These are phyloP conservation scores for Trichosporon faecale DNA, from an alignment of 1,284 basidiomycete genomes.

Conservation along the genomic window DNA sequence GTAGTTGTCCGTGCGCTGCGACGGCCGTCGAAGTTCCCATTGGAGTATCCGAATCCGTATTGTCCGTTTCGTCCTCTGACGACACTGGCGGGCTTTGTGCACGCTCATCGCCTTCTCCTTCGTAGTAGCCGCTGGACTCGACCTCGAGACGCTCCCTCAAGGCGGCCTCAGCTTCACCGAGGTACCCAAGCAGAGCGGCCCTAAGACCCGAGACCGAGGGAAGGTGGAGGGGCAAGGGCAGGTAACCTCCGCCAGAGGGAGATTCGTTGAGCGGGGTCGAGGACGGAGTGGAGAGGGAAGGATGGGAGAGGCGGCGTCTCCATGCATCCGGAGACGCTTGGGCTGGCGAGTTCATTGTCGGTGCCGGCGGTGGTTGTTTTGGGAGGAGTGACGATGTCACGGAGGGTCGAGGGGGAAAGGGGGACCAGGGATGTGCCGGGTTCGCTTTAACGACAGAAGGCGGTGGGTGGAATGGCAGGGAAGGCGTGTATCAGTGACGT, in stretches of 20 bases:
- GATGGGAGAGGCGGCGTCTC: constrained; percentile 15
- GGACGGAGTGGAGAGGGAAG: neutral
- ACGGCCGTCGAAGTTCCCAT: constrained; percentile 3
- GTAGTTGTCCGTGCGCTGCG: neutral
- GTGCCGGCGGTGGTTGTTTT: neutral
- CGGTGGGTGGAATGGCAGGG: neutral
- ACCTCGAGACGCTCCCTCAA: constrained; percentile 39
- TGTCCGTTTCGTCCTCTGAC: constrained; percentile 25
- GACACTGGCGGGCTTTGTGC: constrained; percentile 9
- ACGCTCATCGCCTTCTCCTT: neutral
- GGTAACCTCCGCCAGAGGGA: neutral
- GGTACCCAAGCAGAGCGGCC: constrained; percentile 46
- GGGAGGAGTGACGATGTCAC: neutral
- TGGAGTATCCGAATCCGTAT: constrained; percentile 5
- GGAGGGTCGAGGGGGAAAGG: neutral
- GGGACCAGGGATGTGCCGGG: neutral
- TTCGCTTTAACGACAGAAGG: neutral
- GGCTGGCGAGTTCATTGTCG: constrained; percentile 1
- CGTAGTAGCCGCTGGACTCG: constrained; percentile 13
- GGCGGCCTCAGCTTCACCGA: constrained; percentile 48
- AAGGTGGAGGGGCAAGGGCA: constrained; percentile 16
- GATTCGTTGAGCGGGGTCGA: neutral
- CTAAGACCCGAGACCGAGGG: constrained; percentile 40
- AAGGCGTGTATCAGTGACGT: neutral
- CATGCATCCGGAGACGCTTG: constrained; percentile 4